Conservation (phyloP, 2,329 filamentous ascomycete species). For the Sclerotinia borealis region DNA sequence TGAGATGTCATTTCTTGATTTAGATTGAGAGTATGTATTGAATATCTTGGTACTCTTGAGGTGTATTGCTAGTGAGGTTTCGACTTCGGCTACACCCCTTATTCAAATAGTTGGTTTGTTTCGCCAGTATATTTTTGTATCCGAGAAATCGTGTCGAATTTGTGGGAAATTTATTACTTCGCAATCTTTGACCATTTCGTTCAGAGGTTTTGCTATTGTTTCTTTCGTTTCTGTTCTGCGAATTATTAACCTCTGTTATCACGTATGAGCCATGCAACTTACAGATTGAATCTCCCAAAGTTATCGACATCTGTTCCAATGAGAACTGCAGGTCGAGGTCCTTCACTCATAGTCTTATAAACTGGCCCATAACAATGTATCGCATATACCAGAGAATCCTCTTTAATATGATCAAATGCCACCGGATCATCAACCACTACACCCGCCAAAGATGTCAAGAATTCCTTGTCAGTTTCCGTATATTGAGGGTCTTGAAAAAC, state of each 20-base stretch:
- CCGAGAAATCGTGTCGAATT: constrained; percentile 30
- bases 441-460: constrained; percentile 25
- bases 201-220: constrained; percentile 15
- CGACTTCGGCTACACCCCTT: background rate
- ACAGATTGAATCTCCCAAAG: constrained; percentile 26
- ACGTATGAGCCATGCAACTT: constrained; percentile 4
- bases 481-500: constrained; percentile 32
- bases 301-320: constrained; percentile 30
- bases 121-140: constrained; percentile 31
- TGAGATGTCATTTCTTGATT: background rate
- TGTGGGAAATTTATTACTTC: constrained; percentile 29
- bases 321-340: constrained; percentile 23
- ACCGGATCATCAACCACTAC: constrained; percentile 28
- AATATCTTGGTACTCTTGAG: background rate
- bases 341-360: constrained; percentile 25
- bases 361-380: constrained; percentile 32
- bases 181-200: constrained; percentile 26
- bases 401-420: constrained; percentile 25
- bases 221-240: constrained; percentile 15
- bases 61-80: background rate
- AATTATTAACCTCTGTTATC: background rate
- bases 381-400: constrained; percentile 30
- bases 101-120: constrained; percentile 1
- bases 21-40: background rate
- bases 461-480: constrained; percentile 29